Evolutionary conservation across 75 land plant genomes (phyloP), one percentile per base, ranked within the genome.

Genomic region (Isoetes taiwanensis): DNA sequence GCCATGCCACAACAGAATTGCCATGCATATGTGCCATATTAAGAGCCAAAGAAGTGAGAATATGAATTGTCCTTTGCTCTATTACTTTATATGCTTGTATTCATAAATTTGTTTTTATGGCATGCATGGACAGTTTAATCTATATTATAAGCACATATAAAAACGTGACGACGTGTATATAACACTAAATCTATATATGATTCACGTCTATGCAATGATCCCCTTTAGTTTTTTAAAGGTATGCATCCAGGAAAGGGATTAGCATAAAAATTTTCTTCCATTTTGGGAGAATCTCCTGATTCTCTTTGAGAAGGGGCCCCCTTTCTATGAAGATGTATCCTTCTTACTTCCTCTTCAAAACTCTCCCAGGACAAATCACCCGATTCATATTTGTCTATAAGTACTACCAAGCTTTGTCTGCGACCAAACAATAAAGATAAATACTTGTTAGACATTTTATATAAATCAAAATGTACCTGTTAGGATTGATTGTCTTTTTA

Each of bases 241-340:
- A 46, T 46, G 16, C 50, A 46, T 6, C 50, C 50, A 19, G 50
- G 50, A 46, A 19, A 6, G 8, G 50, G 50, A 46, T 46, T 46
- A 19, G 50, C 50, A 23, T 46, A 46, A 23, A 46, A 46, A 23
- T 46, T 46, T n/a, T 46, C 50, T 46, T 46, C 50, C 19, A 5
- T 3, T 23, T 46, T 46, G 25, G 50, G 50, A 46, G n/a, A 8
- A 6, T 46, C 50, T 6, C 50, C 50, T 6, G 50, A 46, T 46
- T 8, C 50, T 23, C 50, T 46, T 19, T 46, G 23, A 16, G 50
- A 46, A 6, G 50, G 50, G 23, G 50, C 50, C 16, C 50, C 50
- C 25, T 19, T 46, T 46, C 16, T 46, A 16, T 46, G 16, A 4
- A 6, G 50, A 46, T 46, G 50, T 23, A 46, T 23, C 25, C 50